Base-by-base conservation (phyloP, 192 early-diverging fungal species). In the Podila minutissima region DNA sequence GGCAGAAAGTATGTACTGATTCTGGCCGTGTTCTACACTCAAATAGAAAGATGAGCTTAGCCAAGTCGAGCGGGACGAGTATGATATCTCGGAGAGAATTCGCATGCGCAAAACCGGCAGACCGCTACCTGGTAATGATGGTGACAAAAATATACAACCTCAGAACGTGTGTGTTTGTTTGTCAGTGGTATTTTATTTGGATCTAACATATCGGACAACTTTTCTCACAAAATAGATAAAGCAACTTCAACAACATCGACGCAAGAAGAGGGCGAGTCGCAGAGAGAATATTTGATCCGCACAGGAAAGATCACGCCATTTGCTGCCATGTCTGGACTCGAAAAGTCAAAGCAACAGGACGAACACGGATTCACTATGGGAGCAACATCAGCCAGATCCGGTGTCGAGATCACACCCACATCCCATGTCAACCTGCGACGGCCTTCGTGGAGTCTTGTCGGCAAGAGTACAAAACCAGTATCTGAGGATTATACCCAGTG, bases 301-400 rank as follows among this genome's bases (percentile, higher is more conserved):
- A 90, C 86, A 41, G 92, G 88, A 55, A 93, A 90, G 74, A 89
- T 92, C 50, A 94, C 87, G 33, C 93, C 88, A 20, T 91, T 91
- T 84, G 82, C 88, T n/a, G 70, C 74, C 29, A 65, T 82, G 29
- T 81, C 83, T 13, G 84, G 76, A 5, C 38, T 86, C 7, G 78
- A 83, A 60, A 72, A 76, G 22, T 62, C 84, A 22, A 64, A 66
- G 17, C 63, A 66, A 19, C 63, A 58, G 19, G 58, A 33, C 7
- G 29, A 24, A 15, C 22, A 59, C 20, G 29, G 59, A 8, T 49
- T 49, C 29, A 69, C 38, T 32, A 59, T 61, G 58, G 65, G 35
- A 11, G 33, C 69, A 3, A 46, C 67, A 22, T 49, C 41, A 13
- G 15, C 61, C 20, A 33, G 62, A 26, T 62, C 71, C 20, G 35